Evolutionary conservation across 139 green algal genomes (phyloP).

Genomic region (Coccomyxa sp.): DNA sequence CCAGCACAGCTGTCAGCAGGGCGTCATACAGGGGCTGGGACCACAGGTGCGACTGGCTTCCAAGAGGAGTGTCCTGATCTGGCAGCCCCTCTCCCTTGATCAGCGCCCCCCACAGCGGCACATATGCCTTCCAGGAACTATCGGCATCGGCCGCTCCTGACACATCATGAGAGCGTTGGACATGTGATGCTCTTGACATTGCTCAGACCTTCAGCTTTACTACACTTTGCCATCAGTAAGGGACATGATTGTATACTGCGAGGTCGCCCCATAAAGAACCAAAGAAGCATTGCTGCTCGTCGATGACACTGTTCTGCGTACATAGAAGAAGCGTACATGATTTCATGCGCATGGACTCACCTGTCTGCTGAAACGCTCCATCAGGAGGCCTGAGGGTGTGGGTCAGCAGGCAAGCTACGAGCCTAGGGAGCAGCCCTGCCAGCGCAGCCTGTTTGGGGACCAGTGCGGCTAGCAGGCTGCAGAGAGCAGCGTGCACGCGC

Average conservation of each 20-base stretch:
- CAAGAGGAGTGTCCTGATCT: background rate
- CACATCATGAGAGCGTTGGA: background rate
- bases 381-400: slow-evolving; percentile 9
- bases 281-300: background rate
- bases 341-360: too few species aligned
- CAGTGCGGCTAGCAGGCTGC: slow-evolving; percentile 8
- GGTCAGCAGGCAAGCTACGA: slow-evolving; percentile 6
- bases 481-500: slow-evolving; percentile 13
- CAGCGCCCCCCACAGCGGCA: slow-evolving; percentile 14
- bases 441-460: background rate
- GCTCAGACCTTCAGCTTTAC: background rate
- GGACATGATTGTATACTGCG: background rate
- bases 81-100: slow-evolving; percentile 1
- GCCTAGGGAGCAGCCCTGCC: background rate
- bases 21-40: slow-evolving; percentile 10
- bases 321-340: too few species aligned
- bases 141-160: background rate
- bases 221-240: background rate
- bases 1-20: slow-evolving; percentile 1
- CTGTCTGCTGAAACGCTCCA: too few species aligned
- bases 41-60: background rate
- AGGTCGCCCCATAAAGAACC: background rate
- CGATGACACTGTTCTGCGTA: too few species aligned
- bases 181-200: background rate
- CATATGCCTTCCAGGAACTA: slow-evolving; percentile 9